A percentile compares a stretch with the other conserved stretches of the same genome.
Evolutionary conservation across 2,329 filamentous ascomycete species (phyloP).

Genomic region (Fusarium sarcochroum): DNA sequence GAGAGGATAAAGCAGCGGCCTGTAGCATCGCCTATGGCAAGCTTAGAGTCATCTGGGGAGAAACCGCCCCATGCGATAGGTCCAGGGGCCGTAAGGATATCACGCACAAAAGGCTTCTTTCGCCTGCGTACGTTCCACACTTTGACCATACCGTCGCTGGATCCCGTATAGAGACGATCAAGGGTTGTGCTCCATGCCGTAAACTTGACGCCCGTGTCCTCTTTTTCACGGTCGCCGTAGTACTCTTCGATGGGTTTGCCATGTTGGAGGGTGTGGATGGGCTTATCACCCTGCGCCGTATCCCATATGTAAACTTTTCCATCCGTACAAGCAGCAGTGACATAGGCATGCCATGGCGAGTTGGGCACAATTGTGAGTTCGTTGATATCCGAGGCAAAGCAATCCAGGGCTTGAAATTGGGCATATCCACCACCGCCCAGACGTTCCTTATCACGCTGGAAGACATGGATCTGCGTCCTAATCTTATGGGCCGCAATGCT

Average conservation of each 20-base stretch:
- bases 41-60: constrained; percentile 67
- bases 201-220: constrained; percentile 75
- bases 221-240: constrained; percentile 63
- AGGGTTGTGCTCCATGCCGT: constrained; percentile 70
- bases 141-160: constrained; percentile 73
- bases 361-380: constrained; percentile 73
- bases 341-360: constrained; percentile 63
- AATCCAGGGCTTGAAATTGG: constrained; percentile 70
- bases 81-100: constrained; percentile 67
- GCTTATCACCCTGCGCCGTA: constrained; percentile 66
- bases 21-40: constrained; percentile 73
- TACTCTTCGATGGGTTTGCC: constrained; percentile 60
- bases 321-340: constrained; percentile 74
- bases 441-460: constrained; percentile 53
- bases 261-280: constrained; percentile 69
- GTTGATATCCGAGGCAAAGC: constrained; percentile 72
- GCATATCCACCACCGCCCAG: constrained; percentile 51
- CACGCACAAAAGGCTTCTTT: constrained; percentile 62
- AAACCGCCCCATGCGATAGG: constrained; percentile 72
- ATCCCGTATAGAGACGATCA: constrained; percentile 74
- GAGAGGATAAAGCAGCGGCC: constrained; percentile 71
- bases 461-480: constrained; percentile 71
- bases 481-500: constrained; percentile 60
- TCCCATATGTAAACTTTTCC: constrained; percentile 76
- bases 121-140: constrained; percentile 71